These are phyloP conservation scores for Phytophthora citricola DNA, from an alignment of 352 stramenopile species.

Conservation along the genomic window DNA sequence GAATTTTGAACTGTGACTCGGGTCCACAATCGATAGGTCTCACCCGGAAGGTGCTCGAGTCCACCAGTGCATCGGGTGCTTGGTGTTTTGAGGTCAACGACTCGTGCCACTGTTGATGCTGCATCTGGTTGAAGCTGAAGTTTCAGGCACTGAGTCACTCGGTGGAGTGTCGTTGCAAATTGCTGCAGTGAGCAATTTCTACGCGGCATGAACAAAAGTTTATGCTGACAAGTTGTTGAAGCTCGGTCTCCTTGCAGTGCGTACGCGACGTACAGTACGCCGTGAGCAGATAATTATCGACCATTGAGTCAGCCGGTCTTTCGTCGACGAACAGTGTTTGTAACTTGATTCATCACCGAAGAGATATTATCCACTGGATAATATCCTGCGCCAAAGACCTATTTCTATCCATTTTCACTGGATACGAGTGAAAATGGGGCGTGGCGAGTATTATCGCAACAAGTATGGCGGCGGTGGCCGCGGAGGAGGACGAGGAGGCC, in stretches of 20 bases:
- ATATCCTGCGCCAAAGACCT: not conserved
- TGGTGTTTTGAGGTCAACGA: not conserved
- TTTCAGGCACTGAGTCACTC: not conserved
- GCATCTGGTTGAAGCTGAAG: not conserved
- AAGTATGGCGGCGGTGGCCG: slow-evolving; percentile 80
- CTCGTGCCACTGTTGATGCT: slow-evolving; percentile 7
- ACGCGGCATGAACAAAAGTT: not conserved
- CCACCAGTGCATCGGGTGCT: no score
- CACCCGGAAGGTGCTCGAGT: no score
- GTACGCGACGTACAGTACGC: no score
- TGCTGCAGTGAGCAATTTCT: not conserved
- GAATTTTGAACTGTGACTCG: slow-evolving; percentile 6
- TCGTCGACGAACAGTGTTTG: no score
- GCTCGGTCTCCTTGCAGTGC: not conserved
- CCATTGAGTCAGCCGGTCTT: no score
- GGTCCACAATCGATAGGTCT: no score
- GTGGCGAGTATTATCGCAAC: slow-evolving; percentile 91
- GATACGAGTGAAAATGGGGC: slow-evolving; percentile 56
- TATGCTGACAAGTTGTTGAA: slow-evolving; percentile 4
- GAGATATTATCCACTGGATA: not conserved
- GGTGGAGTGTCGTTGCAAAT: not conserved
- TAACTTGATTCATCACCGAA: no score
- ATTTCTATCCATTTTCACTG: slow-evolving; percentile 18
- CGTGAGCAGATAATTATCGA: no score
- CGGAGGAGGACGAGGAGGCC: slow-evolving; percentile 28